Evolutionary conservation across 441 rosid species (phyloP), one percentile per base, ranked within the genome.

Genomic region (Brassica balearica): DNA sequence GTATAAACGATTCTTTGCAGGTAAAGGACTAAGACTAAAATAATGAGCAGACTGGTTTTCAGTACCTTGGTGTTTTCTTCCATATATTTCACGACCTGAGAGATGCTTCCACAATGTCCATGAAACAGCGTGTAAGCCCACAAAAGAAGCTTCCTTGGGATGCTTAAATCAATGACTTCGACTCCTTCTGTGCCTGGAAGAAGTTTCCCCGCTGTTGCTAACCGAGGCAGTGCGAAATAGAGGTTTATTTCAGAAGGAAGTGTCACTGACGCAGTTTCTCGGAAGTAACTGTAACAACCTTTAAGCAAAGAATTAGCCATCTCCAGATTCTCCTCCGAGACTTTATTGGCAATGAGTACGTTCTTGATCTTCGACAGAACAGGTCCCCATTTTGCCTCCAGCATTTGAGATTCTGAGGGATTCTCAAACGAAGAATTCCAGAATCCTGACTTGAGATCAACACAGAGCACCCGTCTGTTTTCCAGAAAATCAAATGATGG

Each of bases 31-130:
- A 29, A 11, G 27, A n/a, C 29, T 56, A 43, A 70, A 41, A 43
- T 27, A 59, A 56, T 59, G 60, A 56, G 71, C 51, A 69, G 65
- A 46, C 29, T 69, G 36, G 36, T 64, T 65, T 71, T 69, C 63
- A 86, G 22, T 85, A 92, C 99, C 97, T 96, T 94, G 5, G 88
- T 71, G 74, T 86, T 90, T 86, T 96, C 99, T 85, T 96, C 99
- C 81, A 98, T 92, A 79, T 89, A 85, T 79, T 88, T 96, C 69
- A 96, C 86, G 74, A 88, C 99, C 25, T 71, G 81, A 0, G 97
- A 88, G 69, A 96, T 93, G 85, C 82, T 93, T 56, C 95, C 88
- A 82, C 82, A 88, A 36, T 86, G 91, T 72, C 98, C 98, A 63
- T 90, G 91, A 86, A 86, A 71, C 66, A 94, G 73, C 0, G 88